Percentiles rank a stretch among this genome's conserved stretches.
Conservation (phyloP, 2,329 filamentous ascomycete genomes). For the Trichoderma sp. region DNA sequence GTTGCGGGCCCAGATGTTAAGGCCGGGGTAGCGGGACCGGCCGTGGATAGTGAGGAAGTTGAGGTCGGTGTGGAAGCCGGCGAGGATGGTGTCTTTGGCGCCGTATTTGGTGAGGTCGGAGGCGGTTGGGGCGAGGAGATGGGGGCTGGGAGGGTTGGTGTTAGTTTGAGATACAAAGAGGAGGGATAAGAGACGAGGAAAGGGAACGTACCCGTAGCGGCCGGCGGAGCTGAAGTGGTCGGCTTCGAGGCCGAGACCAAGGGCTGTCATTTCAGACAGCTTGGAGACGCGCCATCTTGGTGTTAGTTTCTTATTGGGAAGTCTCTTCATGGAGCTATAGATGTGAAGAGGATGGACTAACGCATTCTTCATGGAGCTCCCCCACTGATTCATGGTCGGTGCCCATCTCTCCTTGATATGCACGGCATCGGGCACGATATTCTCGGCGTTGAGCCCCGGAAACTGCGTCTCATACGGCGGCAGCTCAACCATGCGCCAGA, state of each 20-base stretch:
- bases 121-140: constrained; percentile 62
- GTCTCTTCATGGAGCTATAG: background rate
- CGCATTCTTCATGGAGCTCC: constrained; percentile 61
- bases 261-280: constrained; percentile 60
- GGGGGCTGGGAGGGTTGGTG: constrained; percentile 44
- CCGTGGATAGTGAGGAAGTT: constrained; percentile 68
- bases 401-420: constrained; percentile 54
- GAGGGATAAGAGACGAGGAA: too few relatives aligned
- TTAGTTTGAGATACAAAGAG: background rate
- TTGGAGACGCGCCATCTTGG: constrained; percentile 45
- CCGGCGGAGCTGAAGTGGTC: constrained; percentile 57
- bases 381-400: constrained; percentile 59
- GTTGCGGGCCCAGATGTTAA: constrained; percentile 66
- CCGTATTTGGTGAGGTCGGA: constrained; percentile 59
- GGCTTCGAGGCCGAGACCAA: constrained; percentile 55
- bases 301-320: background rate
- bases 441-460: constrained; percentile 56
- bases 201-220: constrained; percentile 51
- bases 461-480: constrained; percentile 58
- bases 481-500: constrained; percentile 59
- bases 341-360: constrained; percentile 28
- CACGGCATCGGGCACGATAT: constrained; percentile 53
- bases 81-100: constrained; percentile 57
- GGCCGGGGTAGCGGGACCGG: constrained; percentile 61
- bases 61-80: constrained; percentile 64